A percentile compares a stretch with the other conserved stretches of the same genome.
Evolutionary conservation across 1,284 basidiomycete genomes (phyloP).

Genomic region (Ustilago cynodontis): DNA sequence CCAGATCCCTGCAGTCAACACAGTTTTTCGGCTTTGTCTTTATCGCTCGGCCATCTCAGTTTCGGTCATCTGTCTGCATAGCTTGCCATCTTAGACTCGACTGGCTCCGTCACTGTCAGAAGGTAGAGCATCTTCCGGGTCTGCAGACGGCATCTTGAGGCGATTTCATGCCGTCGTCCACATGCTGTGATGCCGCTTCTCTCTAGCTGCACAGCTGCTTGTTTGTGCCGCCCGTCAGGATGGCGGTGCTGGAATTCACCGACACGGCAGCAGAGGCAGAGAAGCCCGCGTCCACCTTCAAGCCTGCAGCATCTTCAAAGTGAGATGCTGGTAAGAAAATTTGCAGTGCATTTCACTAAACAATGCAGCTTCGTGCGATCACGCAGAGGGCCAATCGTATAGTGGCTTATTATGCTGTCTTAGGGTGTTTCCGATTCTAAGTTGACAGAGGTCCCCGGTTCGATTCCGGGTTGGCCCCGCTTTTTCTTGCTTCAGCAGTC

Average conservation of each 20-base stretch:
- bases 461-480: constrained; percentile 55
- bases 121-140: background rate
- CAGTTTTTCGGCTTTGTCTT: background rate
- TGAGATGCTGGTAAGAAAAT: too few species aligned
- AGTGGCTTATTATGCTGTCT: constrained; percentile 51
- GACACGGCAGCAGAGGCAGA: background rate
- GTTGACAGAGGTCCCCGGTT: constrained; percentile 60
- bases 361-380: background rate
- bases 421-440: constrained; percentile 27
- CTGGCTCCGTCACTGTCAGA: too few species aligned
- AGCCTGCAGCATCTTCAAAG: too few species aligned
- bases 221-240: background rate
- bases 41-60: constrained; percentile 24
- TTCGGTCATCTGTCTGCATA: constrained; percentile 14
- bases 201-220: background rate
- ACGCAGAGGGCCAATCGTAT: constrained; percentile 46
- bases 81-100: too few species aligned
- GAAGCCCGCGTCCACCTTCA: background rate
- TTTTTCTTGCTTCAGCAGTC: background rate
- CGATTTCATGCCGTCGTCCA: background rate
- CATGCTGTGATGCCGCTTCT: background rate
- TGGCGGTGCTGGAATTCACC: background rate
- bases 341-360: too few species aligned
- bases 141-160: background rate
- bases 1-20: background rate